These are phyloP conservation scores for Chytridium lagenaria DNA, from an alignment of 371 early-diverging fungal species.

Conservation along the genomic window DNA sequence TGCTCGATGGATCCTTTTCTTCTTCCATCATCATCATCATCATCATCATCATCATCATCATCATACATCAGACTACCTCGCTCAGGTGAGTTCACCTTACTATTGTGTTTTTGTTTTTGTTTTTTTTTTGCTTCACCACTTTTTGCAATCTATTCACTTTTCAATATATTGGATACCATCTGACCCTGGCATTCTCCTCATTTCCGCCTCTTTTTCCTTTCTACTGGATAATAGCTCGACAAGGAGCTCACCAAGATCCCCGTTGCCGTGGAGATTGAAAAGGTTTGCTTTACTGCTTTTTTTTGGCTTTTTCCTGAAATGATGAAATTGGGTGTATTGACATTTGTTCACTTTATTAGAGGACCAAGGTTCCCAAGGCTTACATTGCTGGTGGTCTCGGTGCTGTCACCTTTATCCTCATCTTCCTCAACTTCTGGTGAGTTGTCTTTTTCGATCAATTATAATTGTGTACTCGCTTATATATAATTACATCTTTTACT, in stretches of 20 bases:
- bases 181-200: not conserved
- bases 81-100: slow-evolving; percentile 2
- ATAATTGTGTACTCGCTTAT: slow-evolving; percentile 60
- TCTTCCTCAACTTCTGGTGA: too few species aligned
- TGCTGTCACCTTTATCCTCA: slow-evolving; percentile 61
- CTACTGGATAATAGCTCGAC: slow-evolving; percentile 62
- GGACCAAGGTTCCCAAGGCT: slow-evolving; percentile 83
- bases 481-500: not conserved
- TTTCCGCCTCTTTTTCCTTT: not conserved
- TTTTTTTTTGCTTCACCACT: too few species aligned
- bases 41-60: not conserved
- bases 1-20: too few species aligned
- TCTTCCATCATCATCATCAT: not conserved
- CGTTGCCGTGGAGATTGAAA: slow-evolving; percentile 68
- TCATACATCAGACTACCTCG: not conserved
- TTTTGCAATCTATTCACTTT: not conserved
- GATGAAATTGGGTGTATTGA: not conserved
- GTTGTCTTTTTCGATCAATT: slow-evolving; percentile 91
- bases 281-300: slow-evolving; percentile 18
- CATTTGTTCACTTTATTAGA: slow-evolving; percentile 20
- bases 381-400: slow-evolving; percentile 72
- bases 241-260: slow-evolving; percentile 75
- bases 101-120: too few species aligned
- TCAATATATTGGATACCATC: not conserved
- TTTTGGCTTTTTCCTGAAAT: too few species aligned